phyloP scores from a whole-genome alignment of 1,284 basidiomycete genomes.

The Thelephora terrestris region DNA sequence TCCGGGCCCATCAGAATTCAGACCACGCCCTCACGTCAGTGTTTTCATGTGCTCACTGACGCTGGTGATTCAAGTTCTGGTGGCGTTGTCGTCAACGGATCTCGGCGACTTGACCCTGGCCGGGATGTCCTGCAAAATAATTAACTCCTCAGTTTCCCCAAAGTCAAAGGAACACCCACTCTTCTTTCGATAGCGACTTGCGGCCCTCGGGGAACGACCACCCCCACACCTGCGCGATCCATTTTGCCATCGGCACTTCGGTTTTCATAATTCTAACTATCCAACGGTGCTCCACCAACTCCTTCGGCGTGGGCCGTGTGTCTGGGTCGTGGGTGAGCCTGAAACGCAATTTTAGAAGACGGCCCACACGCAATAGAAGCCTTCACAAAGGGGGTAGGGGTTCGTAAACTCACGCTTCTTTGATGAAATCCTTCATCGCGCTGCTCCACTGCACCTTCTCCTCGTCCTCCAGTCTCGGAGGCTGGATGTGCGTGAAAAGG shows the following conservation, averaged over 20 bases:
- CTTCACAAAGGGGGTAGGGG: background rate
- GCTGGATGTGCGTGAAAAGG: constrained; percentile 35
- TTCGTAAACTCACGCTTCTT: constrained; percentile 56
- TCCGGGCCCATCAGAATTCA: too few relatives aligned
- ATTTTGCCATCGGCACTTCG: constrained; percentile 82
- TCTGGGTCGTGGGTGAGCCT: constrained; percentile 25
- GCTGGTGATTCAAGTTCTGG: background rate
- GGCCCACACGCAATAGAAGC: background rate
- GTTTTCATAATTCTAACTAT: constrained; percentile 70
- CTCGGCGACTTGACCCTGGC: constrained; percentile 32
- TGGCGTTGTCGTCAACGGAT: constrained; percentile 9
- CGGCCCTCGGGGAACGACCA: constrained; percentile 49
- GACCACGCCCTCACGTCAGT: too few relatives aligned
- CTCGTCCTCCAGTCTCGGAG: constrained; percentile 72
- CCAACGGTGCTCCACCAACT: constrained; percentile 85
- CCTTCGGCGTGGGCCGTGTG: constrained; percentile 74
- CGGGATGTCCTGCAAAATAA: constrained; percentile 21
- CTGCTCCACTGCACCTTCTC: constrained; percentile 69
- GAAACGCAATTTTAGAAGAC: background rate
- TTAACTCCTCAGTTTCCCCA: background rate
- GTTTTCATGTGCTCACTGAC: background rate
- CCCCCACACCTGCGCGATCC: constrained; percentile 85
- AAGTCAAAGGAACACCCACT: constrained; percentile 12
- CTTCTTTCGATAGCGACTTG: constrained; percentile 26
- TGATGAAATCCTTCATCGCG: constrained; percentile 90